Conservation (phyloP, 306 rosid species). For the Trichosanthes truncata region DNA sequence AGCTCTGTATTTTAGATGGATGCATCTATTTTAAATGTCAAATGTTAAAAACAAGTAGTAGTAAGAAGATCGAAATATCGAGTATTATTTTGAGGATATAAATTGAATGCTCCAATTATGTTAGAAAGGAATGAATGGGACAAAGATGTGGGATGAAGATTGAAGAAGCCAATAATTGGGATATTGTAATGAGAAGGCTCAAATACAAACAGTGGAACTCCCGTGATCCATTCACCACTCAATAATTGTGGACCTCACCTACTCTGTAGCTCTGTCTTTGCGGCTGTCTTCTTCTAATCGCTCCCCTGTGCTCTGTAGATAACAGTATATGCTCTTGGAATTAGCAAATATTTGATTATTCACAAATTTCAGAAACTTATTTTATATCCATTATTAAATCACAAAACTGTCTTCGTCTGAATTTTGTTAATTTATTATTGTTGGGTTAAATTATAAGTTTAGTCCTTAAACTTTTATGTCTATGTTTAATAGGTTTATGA, state of each 20-base stretch:
- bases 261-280: not conserved
- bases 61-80: no score
- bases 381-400: not conserved
- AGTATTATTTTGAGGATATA: no score
- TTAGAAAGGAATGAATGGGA: not conserved
- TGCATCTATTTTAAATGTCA: no score
- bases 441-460: no score
- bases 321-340: not conserved
- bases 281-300: not conserved
- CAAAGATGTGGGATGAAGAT: not conserved
- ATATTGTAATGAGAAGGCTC: not conserved
- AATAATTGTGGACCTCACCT: not conserved
- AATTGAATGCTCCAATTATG: no score
- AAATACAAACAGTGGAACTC: not conserved
- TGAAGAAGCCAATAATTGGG: not conserved
- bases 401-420: no score
- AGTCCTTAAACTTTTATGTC: no score
- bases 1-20: no score
- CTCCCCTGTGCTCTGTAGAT: not conserved
- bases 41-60: no score
- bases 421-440: no score
- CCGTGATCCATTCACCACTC: not conserved
- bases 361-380: not conserved
- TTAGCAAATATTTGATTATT: not conserved
- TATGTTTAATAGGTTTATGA: no score